These are phyloP conservation scores for Cladosporium sp. DNA, from an alignment of 2,329 filamentous ascomycete genomes.

Conservation along the genomic window DNA sequence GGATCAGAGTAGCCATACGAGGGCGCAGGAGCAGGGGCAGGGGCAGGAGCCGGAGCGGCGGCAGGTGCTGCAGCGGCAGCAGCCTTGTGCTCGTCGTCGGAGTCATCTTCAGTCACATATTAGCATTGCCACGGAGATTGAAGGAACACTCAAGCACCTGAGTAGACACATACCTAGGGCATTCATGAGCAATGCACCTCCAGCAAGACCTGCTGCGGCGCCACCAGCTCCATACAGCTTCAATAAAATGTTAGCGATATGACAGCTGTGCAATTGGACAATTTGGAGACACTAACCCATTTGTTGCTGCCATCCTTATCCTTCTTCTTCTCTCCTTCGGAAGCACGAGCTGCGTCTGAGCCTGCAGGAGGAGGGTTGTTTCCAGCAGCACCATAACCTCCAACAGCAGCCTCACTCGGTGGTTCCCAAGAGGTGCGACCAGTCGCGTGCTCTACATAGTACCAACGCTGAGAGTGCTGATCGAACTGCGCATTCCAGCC, in stretches of 20 bases:
- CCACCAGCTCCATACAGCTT: constrained; percentile 53
- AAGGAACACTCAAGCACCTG: no score
- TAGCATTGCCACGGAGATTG: neutral
- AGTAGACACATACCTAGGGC: constrained; percentile 48
- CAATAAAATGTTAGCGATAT: neutral
- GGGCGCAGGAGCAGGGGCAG: neutral
- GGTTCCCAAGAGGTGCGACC: constrained; percentile 63
- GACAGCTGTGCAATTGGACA: no score
- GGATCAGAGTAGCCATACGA: neutral
- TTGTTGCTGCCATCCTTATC: constrained; percentile 12
- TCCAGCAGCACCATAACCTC: constrained; percentile 25
- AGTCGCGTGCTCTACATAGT: constrained; percentile 59
- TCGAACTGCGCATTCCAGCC: constrained; percentile 65
- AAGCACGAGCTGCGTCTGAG: constrained; percentile 8
- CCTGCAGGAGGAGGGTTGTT: constrained; percentile 18
- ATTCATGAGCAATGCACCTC: constrained; percentile 55
- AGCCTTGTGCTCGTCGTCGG: constrained; percentile 31
- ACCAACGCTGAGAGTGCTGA: constrained; percentile 57
- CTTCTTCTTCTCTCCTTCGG: neutral
- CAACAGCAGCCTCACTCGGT: constrained; percentile 34
- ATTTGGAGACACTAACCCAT: neutral
- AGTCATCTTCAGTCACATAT: constrained; percentile 29
- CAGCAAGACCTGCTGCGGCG: constrained; percentile 53
- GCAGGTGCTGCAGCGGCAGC: constrained; percentile 14
- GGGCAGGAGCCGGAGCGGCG: constrained; percentile 8